phyloP scores from a whole-genome alignment of 176 grass and related monocot genomes.

The Hsuehochloa calcarea region DNA sequence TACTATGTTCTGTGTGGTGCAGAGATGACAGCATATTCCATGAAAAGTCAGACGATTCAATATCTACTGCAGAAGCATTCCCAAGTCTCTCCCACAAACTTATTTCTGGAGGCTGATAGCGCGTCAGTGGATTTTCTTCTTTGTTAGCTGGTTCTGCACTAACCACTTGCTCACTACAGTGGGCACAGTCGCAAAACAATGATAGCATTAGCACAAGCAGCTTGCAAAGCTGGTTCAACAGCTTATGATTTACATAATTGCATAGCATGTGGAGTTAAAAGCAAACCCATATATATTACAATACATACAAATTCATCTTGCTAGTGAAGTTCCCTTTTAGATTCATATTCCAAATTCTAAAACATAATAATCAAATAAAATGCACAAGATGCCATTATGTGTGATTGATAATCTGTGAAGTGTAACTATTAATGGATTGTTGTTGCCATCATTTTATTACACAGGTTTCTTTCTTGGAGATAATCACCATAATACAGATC shows the following conservation, averaged over 20 bases:
- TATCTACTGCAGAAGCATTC: slow-evolving; percentile 56
- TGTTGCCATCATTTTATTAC: background rate
- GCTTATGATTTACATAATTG: background rate
- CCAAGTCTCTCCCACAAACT: slow-evolving; percentile 92
- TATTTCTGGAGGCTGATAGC: slow-evolving; percentile 58
- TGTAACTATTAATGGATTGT: background rate
- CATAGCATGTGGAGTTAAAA: slow-evolving; percentile 11
- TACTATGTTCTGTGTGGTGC: slow-evolving; percentile 90
- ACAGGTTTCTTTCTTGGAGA: slow-evolving; percentile 7
- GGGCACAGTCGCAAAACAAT: slow-evolving; percentile 31
- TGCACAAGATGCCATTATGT: background rate
- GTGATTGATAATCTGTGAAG: background rate
- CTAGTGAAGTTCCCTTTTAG: background rate
- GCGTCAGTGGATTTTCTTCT: slow-evolving; percentile 30
- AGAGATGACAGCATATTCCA: slow-evolving; percentile 78
- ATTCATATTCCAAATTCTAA: background rate
- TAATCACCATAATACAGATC: background rate
- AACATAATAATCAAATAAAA: background rate
- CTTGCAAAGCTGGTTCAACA: background rate
- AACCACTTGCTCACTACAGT: slow-evolving; percentile 35
- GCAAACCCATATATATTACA: background rate
- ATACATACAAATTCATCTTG: background rate
- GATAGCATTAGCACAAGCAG: slow-evolving; percentile 25
- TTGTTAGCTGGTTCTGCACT: slow-evolving; percentile 27
- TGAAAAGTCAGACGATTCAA: slow-evolving; percentile 73